A percentile compares a stretch with the other conserved stretches of the same genome.
phyloP scores from a whole-genome alignment of 495 filamentous ascomycete species.

The Acidomyces sp. region DNA sequence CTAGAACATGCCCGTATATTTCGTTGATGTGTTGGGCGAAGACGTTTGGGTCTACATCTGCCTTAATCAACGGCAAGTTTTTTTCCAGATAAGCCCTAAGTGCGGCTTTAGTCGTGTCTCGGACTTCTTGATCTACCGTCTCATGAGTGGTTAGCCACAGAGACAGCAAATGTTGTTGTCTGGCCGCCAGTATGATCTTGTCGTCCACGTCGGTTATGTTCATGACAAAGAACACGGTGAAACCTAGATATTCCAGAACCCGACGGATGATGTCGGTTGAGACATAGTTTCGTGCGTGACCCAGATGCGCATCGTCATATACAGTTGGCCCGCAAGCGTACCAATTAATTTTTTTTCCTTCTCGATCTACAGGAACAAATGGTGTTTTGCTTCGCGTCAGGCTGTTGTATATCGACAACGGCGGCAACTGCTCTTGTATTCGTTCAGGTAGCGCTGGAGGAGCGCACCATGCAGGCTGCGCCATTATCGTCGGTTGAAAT shows the following conservation, averaged over 20 bases:
- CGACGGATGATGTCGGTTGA: conserved; percentile 83
- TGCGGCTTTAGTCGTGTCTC: conserved; percentile 48
- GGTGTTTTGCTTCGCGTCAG: conserved; percentile 57
- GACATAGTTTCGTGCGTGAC: conserved; percentile 90
- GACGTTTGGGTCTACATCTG: conserved; percentile 34
- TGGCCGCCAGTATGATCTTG: conserved; percentile 80
- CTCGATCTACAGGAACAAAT: conserved; percentile 51
- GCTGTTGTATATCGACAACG: conserved; percentile 61
- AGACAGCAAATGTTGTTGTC: conserved; percentile 61
- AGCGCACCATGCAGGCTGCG: conserved; percentile 32
- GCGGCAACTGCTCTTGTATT: conserved; percentile 22
- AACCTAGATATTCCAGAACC: conserved; percentile 82
- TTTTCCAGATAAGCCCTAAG: conserved; percentile 60
- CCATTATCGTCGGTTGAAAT: conserved; percentile 15
- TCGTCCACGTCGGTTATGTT: conserved; percentile 93
- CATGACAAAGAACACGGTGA: conserved; percentile 82
- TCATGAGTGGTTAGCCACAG: conserved; percentile 36
- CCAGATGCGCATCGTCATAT: conserved; percentile 81
- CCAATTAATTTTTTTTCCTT: conserved; percentile 12
- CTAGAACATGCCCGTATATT: conserved; percentile 51
- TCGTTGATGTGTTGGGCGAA: conserved; percentile 45
- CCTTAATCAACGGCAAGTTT: conserved; percentile 54
- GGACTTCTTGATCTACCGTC: conserved; percentile 35
- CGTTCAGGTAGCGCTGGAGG: conserved; percentile 19
- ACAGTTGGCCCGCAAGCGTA: conserved; percentile 58